Base-by-base conservation (phyloP, 805 yeast genomes). In the Kluyveromyces lactis region DNA sequence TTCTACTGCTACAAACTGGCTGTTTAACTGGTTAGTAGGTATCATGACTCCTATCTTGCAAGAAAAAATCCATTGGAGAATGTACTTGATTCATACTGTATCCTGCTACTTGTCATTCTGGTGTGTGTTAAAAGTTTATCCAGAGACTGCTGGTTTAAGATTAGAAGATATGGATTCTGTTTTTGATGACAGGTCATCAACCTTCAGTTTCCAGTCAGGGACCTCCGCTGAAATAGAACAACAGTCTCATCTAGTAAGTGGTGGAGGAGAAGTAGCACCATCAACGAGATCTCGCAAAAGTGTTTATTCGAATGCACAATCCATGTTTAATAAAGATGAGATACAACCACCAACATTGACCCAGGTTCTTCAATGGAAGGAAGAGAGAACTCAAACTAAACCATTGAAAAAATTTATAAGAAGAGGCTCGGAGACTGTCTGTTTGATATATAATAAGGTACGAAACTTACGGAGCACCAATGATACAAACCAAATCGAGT, bases 1-100 rank as follows among this genome's bases (percentile, higher is more conserved):
- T 45, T 81, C 95, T 0, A 87, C 96, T 1, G 95, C 95, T 1
- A 75, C 95, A 4, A 89, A 87, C 58, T 87, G 97, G 97, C 72
- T 85, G 5, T 87, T 86, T 67, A 87, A 87, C 63, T 89, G 86
- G 68, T 64, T 89, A 26, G 96, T 87, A 19, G 96, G 97, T 10
- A 92, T 85, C 61, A 74, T 83, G 75, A 85, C 95, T 0, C 97
- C 97, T 2, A 74, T 86, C 18, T 69, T 87, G 42, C 80, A 86
- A 53, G 95, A 81, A 50, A 40, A 63, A 5, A 83, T 87, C 50
- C 69, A 73, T 23, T 89, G 95, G 95, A 69, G 79, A 43, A 69
- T 92, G 39, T 87, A 89, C 58, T 62, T 89, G 48, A 72, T 87
- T 40, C 96, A 90, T 44, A 90, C 92, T 1, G 58, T 72, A 18